Evolutionary conservation across 768 basidiomycete species (phyloP), one percentile per base, ranked within the genome.

Genomic region (Tubosaeta sp.): DNA sequence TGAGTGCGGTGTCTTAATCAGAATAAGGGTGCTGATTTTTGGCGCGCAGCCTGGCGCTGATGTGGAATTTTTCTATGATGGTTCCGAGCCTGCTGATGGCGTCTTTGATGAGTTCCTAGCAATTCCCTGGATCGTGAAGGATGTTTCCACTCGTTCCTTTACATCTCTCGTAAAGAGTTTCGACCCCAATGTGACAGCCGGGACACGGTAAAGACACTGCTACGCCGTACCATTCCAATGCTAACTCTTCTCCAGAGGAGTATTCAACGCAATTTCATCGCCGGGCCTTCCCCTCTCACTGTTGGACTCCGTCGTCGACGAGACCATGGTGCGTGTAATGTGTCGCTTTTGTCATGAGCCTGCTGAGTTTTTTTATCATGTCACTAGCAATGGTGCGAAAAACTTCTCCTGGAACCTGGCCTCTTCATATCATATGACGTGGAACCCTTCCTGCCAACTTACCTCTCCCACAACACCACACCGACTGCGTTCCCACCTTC

Each of bases 21-120:
- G 39, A 8, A 8, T 5, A 9, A 38, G 4, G 9, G 25, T 8
- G 5, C 31, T 51, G 26, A 34, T 41, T 38, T 38, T 38, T 34
- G 22, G 8, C 5, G 19, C 19, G 13, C 9, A 38, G 25, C 53
- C 29, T 26, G 14, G 46, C 25, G 45, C 37, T 34, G 62, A 55
- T 47, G 59, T 68, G n/a, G 41, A 76, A 3, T 32, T 84, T 12
- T 84, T 84, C 65, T 84, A 85, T 52, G 77, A 84, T 57, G 76
- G 56, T 2, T 81, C 57, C 11, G 33, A 14, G 13, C 59, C 49
- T 25, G 55, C 57, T 19, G n/a, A 31, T 17, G 57, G 57, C 13
- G 5, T 57, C 17, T 54, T 59, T 38, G 62, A 59, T 16, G 59
- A 57, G 19, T 59, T 82, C 11, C 35, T 57, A 43, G 35, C 31